Evolutionary conservation across 306 rosid species (phyloP), one percentile per base, ranked within the genome.

Genomic region (Lotus japonicus): DNA sequence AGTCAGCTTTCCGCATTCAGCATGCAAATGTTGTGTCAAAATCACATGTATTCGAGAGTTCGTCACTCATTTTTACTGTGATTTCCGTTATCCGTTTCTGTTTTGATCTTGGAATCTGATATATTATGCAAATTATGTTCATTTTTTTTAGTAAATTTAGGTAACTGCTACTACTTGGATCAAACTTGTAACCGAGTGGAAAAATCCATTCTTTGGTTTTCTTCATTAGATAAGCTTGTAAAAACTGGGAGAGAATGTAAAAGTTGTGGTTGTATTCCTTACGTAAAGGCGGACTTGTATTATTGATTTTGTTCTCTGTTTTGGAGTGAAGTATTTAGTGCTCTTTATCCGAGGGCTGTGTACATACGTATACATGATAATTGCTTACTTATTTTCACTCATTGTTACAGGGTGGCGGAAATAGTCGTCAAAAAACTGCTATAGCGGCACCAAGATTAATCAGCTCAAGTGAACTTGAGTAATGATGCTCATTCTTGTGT

Each of bases 391-490:
- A 36, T 72, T 72, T 35, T n/a, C 28, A 64, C 44, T 63, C 57
- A 18, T 67, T 55, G 33, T 58, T 70, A 63, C 78, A 95, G 99
- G 97, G 96, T 76, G 97, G 96, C 50, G 98, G 98, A 58, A 68
- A 53, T 48, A 55, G 80, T 69, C 81, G 79, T 73, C 92, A 88
- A 79, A 95, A 82, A 42, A 13, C 50, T 54, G 59, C 86, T 19
- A 51, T 66, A 50, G 89, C 97, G 5, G 91, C 97, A 54, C 91
- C 99, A 13, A 83, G 96, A 88, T 78, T 95, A 82, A 90, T 95
- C 79, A 85, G 87, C 79, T 69, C 99, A 7, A 84, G 84, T 48
- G 99, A 95, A 87, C 99, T 95, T 33, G 99, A 90, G 99, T 95
- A 90, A 82, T 79, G 55, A 49, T 71, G 16, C 54, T 13, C 49